Evolutionary conservation across 139 green algal genomes (phyloP).

Genomic region (Spirogloea muscicola): DNA sequence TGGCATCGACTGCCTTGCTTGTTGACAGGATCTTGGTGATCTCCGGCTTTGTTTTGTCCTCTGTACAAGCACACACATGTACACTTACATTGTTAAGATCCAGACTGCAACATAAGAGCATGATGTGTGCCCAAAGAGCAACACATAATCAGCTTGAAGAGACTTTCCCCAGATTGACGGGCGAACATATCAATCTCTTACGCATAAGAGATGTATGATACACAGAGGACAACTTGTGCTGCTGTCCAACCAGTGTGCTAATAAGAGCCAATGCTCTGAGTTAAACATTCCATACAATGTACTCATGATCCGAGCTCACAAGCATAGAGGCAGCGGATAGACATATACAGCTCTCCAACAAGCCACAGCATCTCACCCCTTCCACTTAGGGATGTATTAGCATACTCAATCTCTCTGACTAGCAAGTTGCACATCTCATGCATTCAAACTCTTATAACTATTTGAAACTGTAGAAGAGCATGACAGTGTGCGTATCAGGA

Average conservation of each 20-base stretch:
- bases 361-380: neutral
- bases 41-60: constrained; percentile 30
- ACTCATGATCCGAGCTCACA: no score
- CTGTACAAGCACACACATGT: neutral
- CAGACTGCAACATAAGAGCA: neutral
- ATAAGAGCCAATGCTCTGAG: no score
- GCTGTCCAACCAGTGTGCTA: no score
- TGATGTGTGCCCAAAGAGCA: neutral
- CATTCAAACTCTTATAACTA: neutral
- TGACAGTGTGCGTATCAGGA: neutral
- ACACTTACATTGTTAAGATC: no score
- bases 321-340: no score
- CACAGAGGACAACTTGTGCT: no score
- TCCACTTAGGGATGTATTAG: neutral
- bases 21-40: constrained; percentile 27
- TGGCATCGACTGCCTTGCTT: constrained; percentile 5
- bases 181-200: no score
- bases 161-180: neutral
- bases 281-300: no score
- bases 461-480: neutral
- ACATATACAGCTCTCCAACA: no score
- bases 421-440: neutral
- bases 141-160: neutral
- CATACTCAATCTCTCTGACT: neutral
- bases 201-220: neutral